phyloP scores from a whole-genome alignment of 768 basidiomycete genomes.

The Lentinula lateritia region DNA sequence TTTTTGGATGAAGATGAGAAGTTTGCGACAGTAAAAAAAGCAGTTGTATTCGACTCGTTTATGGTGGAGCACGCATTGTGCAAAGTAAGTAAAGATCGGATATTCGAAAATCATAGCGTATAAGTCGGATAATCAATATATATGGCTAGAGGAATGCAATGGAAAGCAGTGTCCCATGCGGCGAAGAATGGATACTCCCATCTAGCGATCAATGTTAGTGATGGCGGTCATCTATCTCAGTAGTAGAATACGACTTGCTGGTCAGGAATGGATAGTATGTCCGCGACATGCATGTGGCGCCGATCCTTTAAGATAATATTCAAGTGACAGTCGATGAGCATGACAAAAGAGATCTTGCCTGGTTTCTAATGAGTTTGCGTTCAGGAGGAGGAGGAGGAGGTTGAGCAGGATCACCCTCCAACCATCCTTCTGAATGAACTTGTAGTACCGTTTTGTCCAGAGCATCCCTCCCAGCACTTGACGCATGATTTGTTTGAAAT shows the following conservation, averaged over 20 bases:
- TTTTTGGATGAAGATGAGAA: too few species aligned
- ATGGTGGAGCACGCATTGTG: too few species aligned
- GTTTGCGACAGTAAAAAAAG: too few species aligned
- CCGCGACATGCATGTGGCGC: slow-evolving; percentile 93
- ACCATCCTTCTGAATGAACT: slow-evolving; percentile 95
- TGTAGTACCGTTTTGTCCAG: slow-evolving; percentile 98
- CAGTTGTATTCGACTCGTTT: too few species aligned
- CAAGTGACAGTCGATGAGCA: neutral
- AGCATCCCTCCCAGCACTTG: slow-evolving; percentile 96
- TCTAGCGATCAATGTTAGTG: slow-evolving; percentile 27
- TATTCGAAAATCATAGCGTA: too few species aligned
- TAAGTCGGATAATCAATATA: too few species aligned
- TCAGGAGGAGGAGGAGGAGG: slow-evolving; percentile 91
- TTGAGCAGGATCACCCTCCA: slow-evolving; percentile 92
- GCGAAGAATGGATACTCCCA: slow-evolving; percentile 99
- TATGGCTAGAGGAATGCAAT: slow-evolving; percentile 94
- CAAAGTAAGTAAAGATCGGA: too few species aligned
- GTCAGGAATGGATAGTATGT: slow-evolving; percentile 98
- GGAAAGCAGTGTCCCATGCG: slow-evolving; percentile 98
- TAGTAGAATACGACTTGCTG: slow-evolving; percentile 52
- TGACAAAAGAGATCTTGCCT: slow-evolving; percentile 35
- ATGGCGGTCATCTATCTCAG: neutral
- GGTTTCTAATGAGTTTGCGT: slow-evolving; percentile 80
- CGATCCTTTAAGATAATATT: slow-evolving; percentile 56
- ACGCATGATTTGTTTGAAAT: slow-evolving; percentile 92